Base-by-base conservation (phyloP, 352 stramenopile genomes). In the Phytophthora pseudosyringae region DNA sequence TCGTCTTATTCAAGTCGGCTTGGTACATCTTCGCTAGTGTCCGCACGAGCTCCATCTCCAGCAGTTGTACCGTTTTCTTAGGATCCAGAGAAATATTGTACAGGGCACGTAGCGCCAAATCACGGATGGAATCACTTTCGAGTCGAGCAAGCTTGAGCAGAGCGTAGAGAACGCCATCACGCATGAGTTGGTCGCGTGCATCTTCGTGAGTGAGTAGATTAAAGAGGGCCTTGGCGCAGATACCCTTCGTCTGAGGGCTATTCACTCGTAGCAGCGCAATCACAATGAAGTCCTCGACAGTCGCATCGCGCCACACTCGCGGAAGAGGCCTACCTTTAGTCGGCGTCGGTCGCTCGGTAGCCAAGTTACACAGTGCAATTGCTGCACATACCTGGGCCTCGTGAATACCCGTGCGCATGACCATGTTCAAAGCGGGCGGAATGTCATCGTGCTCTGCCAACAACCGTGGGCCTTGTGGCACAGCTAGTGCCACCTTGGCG, bases 251-350 rank as follows among this genome's bases (percentile, higher is more conserved):
- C 57, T 86, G 57, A 44, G 82, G 78, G 59, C 76, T 89, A 64
- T 97, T 97, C 12, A 95, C 75, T 16, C 88, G 86, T 59, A 97
- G 53, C 3, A 97, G 54, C 16, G 86, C 90, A 66, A 95, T 91
- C 29, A 95, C 89, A 46, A 96, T 92, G 54, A 96, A 95, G 57
- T 96, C 89, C 13, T 89, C 88, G 26, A 89, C 85, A 32, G 83
- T 93, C 2, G 73, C 61, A 47, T 94, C 78, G 10, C 70, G 66
- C 84, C 84, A 93, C 3, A 91, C 47, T 4, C 76, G 80, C 8
- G 52, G 16, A 32, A 69, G 36, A 0, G 46, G 45, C 13, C 59
- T 69, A 7, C 63, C 52, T 56, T 62, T 69, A 33, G 46, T 46
- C 16, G 52, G 29, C 1, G 62, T 62, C 29, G 59, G 69, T 13